Evolutionary conservation across 495 filamentous ascomycete species (phyloP).

Genomic region (Aspergillus steynii): DNA sequence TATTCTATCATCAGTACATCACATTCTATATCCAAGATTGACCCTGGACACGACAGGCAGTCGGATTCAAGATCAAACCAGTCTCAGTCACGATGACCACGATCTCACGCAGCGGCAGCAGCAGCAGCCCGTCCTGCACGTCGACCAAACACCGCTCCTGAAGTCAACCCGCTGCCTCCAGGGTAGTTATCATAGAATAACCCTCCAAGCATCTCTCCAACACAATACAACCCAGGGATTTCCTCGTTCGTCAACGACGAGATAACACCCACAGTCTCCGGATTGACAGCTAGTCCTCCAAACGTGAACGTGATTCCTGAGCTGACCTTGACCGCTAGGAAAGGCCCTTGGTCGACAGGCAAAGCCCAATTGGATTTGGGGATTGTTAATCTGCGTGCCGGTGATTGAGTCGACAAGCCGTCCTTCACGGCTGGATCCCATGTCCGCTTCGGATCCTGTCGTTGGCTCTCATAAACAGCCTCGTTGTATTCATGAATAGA

Average conservation of each 20-base stretch:
- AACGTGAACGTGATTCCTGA: conserved; percentile 68
- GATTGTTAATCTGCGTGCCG: conserved; percentile 30
- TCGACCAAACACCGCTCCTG: conserved; percentile 57
- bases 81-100: background rate
- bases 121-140: conserved; percentile 49
- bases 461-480: conserved; percentile 40
- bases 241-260: conserved; percentile 37
- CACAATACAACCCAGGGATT: conserved; percentile 55
- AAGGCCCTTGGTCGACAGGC: conserved; percentile 54
- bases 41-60: no score
- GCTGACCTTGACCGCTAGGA: conserved; percentile 58
- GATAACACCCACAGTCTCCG: conserved; percentile 48
- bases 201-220: conserved; percentile 64
- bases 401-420: conserved; percentile 55
- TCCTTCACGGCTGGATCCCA: conserved; percentile 60
- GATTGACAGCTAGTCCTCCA: conserved; percentile 56
- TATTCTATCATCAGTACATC: no score
- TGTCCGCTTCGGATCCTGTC: conserved; percentile 36
- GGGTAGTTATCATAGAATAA: conserved; percentile 66
- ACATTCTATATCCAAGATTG: no score
- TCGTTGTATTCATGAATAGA: conserved; percentile 55
- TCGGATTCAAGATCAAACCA: background rate
- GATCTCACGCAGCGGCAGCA: background rate
- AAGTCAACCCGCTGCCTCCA: conserved; percentile 62
- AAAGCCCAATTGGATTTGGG: conserved; percentile 66